Conservation (phyloP, 2,329 filamentous ascomycete genomes). For the Helotiales sp. region DNA sequence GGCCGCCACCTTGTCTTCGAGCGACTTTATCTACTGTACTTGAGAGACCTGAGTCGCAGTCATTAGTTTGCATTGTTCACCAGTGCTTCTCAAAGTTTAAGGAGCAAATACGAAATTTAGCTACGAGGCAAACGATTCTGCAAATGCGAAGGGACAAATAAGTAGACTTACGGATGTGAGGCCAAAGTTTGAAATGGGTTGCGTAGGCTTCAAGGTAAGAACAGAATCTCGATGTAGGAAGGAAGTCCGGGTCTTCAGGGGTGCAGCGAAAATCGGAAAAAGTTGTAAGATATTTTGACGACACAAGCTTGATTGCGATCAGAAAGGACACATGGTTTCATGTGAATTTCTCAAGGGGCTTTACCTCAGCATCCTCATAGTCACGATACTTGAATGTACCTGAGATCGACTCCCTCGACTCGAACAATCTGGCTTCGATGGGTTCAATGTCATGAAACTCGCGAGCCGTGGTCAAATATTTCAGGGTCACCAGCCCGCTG, state of each 20-base stretch:
- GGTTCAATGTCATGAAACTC: constrained; percentile 42
- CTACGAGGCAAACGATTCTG: too few species aligned
- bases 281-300: not conserved
- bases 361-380: constrained; percentile 52
- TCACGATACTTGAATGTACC: constrained; percentile 54
- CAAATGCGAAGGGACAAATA: too few species aligned
- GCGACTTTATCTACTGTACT: not conserved
- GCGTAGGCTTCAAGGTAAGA: constrained; percentile 51
- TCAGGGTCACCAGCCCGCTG: not conserved
- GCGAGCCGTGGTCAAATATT: constrained; percentile 47
- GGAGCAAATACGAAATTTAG: too few species aligned
- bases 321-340: not conserved
- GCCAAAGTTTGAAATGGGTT: constrained; percentile 46
- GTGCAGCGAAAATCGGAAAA: not conserved
- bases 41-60: not conserved
- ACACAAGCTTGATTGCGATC: not conserved
- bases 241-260: not conserved
- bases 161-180: constrained; percentile 41
- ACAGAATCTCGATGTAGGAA: constrained; percentile 46
- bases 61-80: too few species aligned
- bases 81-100: not conserved
- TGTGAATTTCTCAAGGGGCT: constrained; percentile 25
- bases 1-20: not conserved
- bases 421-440: constrained; percentile 51
- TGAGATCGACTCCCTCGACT: constrained; percentile 50